These are phyloP conservation scores for Rhodotorula sp. DNA, from an alignment of 1,284 basidiomycete genomes.

Conservation along the genomic window DNA sequence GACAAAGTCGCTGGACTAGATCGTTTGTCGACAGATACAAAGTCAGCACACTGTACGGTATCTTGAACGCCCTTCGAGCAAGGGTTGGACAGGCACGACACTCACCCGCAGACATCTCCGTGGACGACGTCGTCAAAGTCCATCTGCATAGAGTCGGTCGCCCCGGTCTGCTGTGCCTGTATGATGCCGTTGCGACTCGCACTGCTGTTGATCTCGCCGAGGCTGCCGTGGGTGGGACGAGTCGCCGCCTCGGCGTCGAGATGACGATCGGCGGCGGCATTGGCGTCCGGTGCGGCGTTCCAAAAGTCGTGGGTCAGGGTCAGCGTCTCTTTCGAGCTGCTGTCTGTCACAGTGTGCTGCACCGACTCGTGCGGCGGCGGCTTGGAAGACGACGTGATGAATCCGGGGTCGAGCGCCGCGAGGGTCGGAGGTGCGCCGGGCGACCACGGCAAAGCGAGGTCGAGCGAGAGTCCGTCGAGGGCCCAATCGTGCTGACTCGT, in stretches of 20 bases:
- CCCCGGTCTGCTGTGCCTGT: too few species aligned
- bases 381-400: neutral
- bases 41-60: neutral
- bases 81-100: neutral
- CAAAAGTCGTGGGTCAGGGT: constrained; percentile 27
- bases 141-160: constrained; percentile 10
- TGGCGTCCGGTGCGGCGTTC: constrained; percentile 12
- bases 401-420: neutral
- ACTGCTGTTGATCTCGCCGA: too few species aligned
- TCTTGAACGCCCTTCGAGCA: neutral
- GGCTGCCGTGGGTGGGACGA: too few species aligned
- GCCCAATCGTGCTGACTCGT: constrained; percentile 22
- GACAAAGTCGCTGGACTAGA: neutral
- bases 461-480: constrained; percentile 18
- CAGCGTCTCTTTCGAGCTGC: neutral
- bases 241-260: too few species aligned
- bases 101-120: constrained; percentile 33
- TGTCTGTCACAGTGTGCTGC: neutral
- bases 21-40: neutral
- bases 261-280: neutral
- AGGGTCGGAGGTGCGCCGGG: neutral
- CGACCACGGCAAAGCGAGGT: constrained; percentile 5
- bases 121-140: constrained; percentile 37
- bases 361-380: too few species aligned
- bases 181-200: too few species aligned